These are phyloP conservation scores for Mallotus nudiflorus DNA, from an alignment of 345 rosid genomes.

Conservation along the genomic window DNA sequence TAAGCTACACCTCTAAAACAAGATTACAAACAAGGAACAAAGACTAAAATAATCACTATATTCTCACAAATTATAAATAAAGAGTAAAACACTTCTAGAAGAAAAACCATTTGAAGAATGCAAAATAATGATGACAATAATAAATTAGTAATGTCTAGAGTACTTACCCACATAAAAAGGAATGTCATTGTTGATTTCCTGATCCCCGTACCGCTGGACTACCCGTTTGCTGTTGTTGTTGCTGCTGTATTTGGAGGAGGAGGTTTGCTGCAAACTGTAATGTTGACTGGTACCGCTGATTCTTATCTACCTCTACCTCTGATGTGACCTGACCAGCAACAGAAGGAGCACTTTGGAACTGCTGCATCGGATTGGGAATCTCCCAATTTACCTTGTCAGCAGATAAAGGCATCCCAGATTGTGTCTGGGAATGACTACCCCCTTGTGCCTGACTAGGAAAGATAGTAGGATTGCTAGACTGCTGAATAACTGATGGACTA, in stretches of 20 bases:
- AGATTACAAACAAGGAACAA: neutral
- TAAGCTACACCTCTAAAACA: neutral
- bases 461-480: constrained; percentile 36
- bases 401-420: constrained; percentile 40
- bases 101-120: too few species aligned
- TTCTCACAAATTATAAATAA: neutral
- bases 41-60: neutral
- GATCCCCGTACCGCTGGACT: constrained; percentile 23
- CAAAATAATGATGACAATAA: neutral
- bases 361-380: constrained; percentile 51
- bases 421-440: constrained; percentile 47
- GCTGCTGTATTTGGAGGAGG: constrained; percentile 87
- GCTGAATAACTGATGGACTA: constrained; percentile 43
- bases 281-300: constrained; percentile 88
- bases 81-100: neutral
- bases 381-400: constrained; percentile 45
- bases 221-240: constrained; percentile 51
- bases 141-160: neutral
- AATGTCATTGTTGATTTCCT: constrained; percentile 35
- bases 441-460: constrained; percentile 50
- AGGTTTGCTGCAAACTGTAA: constrained; percentile 90
- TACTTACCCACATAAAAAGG: constrained; percentile 18
- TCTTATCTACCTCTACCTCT: constrained; percentile 72
- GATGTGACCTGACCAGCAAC: constrained; percentile 50
- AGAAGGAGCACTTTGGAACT: constrained; percentile 48